Evolutionary conservation across 257 asterid genomes (phyloP).

Genomic region (Leptodermis oblonga): DNA sequence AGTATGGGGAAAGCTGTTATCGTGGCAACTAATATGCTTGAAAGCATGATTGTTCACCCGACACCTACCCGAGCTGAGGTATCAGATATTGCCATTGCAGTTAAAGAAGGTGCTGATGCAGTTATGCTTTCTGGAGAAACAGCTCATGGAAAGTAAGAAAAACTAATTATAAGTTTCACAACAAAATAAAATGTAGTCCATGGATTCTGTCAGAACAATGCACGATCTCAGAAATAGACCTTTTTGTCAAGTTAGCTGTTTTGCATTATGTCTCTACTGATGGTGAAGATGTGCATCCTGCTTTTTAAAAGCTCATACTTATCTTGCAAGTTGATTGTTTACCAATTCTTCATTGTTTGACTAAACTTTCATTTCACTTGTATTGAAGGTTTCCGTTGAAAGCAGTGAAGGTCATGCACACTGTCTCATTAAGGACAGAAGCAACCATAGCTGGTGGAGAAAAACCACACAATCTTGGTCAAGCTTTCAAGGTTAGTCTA

Average conservation of each 20-base stretch:
- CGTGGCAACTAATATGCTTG: slow-evolving; percentile 99
- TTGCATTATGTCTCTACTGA: neutral
- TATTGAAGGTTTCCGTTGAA: slow-evolving; percentile 68
- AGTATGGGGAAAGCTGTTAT: slow-evolving; percentile 98
- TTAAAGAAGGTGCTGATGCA: slow-evolving; percentile 96
- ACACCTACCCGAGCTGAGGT: slow-evolving; percentile 99
- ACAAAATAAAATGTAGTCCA: neutral
- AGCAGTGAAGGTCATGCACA: slow-evolving; percentile 97
- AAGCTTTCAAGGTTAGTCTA: slow-evolving; percentile 72
- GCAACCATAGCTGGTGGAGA: slow-evolving; percentile 70
- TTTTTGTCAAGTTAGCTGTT: neutral
- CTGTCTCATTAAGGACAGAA: slow-evolving; percentile 86
- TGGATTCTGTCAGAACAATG: neutral
- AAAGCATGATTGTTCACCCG: slow-evolving; percentile 98
- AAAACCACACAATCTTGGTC: slow-evolving; percentile 77
- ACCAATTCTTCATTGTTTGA: neutral
- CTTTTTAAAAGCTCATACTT: neutral
- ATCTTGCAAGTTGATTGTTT: neutral
- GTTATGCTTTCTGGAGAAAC: slow-evolving; percentile 99
- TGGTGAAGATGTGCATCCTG: neutral
- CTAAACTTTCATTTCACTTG: slow-evolving; percentile 10
- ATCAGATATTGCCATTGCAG: slow-evolving; percentile 94
- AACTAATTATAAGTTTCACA: neutral
- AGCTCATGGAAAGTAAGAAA: slow-evolving; percentile 94
- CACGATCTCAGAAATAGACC: neutral